Percentiles rank a stretch among this genome's conserved stretches.
These are phyloP conservation scores for Wickerhamomyces silvicola DNA, from an alignment of 805 yeast genomes.

Conservation along the genomic window DNA sequence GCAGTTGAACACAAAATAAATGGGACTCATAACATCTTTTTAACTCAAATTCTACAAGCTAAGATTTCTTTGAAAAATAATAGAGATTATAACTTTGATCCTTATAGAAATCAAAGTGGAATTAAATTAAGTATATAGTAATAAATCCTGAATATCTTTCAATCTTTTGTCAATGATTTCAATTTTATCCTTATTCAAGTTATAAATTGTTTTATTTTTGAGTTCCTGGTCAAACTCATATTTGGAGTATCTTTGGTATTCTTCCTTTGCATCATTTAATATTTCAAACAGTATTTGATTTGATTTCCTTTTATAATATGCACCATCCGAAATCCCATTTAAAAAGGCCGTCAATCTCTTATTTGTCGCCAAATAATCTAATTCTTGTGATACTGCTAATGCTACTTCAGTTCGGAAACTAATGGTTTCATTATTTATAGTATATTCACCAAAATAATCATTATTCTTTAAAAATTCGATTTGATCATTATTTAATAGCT, in stretches of 20 bases:
- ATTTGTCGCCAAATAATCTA: slow-evolving; percentile 11
- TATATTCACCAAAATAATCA: slow-evolving; percentile 71
- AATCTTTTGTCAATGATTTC: slow-evolving; percentile 8
- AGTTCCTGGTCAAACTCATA: slow-evolving; percentile 17
- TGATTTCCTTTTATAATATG: slow-evolving; percentile 28
- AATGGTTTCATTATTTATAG: slow-evolving; percentile 43
- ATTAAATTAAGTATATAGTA: slow-evolving; percentile 3
- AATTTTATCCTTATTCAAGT: slow-evolving; percentile 12
- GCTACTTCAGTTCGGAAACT: slow-evolving; percentile 78
- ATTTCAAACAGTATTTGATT: slow-evolving; percentile 27
- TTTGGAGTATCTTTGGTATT: slow-evolving; percentile 17
- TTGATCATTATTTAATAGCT: slow-evolving; percentile 32
- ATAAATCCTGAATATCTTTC: slow-evolving; percentile 11
- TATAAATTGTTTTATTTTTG: slow-evolving; percentile 7
- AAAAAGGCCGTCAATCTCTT: slow-evolving; percentile 17
- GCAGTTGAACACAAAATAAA: slow-evolving; percentile 11
- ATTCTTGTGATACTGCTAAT: slow-evolving; percentile 48
- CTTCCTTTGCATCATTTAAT: slow-evolving; percentile 23
- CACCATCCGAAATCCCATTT: slow-evolving; percentile 43
- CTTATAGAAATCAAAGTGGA: not conserved
- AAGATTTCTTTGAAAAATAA: slow-evolving; percentile 7
- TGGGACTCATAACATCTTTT: slow-evolving; percentile 8
- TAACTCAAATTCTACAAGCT: slow-evolving; percentile 15
- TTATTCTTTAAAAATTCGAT: slow-evolving; percentile 38
- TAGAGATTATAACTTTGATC: not conserved